phyloP scores from a whole-genome alignment of 192 early-diverging fungal genomes.

The Backusella luteola region DNA sequence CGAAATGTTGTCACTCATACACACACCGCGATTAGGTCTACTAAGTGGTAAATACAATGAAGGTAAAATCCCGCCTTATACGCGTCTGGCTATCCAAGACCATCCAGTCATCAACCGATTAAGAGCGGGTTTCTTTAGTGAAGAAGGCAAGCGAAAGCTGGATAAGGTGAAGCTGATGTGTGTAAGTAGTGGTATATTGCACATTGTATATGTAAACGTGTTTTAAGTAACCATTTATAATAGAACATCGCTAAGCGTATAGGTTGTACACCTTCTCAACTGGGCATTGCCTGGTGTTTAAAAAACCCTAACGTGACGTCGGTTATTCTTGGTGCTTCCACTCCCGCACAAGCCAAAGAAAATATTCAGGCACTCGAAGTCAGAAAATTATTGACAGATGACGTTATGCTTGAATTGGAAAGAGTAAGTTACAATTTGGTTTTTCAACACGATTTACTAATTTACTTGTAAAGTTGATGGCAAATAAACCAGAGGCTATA shows the following conservation, averaged over 20 bases:
- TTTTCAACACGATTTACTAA: background rate
- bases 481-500: conserved; percentile 61
- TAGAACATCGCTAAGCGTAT: conserved; percentile 63
- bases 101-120: conserved; percentile 58
- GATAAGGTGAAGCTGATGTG: conserved; percentile 57
- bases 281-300: conserved; percentile 74
- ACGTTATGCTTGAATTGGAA: conserved; percentile 70
- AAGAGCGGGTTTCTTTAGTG: conserved; percentile 48
- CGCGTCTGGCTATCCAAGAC: conserved; percentile 63
- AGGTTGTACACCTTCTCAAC: conserved; percentile 59
- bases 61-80: conserved; percentile 59
- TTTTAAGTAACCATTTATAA: no score
- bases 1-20: no score
- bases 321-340: conserved; percentile 68
- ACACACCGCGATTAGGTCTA: conserved; percentile 10
- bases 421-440: conserved; percentile 17
- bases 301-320: conserved; percentile 60
- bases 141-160: conserved; percentile 68
- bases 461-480: conserved; percentile 41
- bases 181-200: conserved; percentile 31
- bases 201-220: no score
- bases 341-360: conserved; percentile 68
- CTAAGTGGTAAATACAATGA: conserved; percentile 75
- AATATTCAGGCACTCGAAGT: conserved; percentile 65
- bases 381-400: conserved; percentile 60